A percentile compares a stretch with the other conserved stretches of the same genome.
phyloP scores from a whole-genome alignment of 2,329 filamentous ascomycete species.

The Exophiala dermatitidis region DNA sequence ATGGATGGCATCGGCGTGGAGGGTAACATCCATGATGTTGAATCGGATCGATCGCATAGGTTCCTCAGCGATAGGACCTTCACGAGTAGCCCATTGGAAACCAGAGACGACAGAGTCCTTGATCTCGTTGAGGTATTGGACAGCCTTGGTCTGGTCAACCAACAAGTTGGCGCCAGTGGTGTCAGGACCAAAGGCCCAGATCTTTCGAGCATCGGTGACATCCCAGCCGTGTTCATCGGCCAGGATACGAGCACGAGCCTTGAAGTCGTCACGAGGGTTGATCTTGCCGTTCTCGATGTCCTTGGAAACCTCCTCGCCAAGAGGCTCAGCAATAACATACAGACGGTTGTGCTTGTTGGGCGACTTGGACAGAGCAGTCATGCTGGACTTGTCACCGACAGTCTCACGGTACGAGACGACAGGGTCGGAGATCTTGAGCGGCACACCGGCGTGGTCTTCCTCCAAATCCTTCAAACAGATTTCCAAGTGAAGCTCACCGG shows the following conservation, averaged over 20 bases:
- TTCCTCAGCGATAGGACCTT: conserved; percentile 97
- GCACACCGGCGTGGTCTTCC: conserved; percentile 98
- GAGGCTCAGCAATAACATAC: conserved; percentile 86
- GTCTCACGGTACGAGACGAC: conserved; percentile 99
- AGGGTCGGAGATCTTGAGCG: conserved; percentile 94
- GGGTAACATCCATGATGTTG: conserved; percentile 98
- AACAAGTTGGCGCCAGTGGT: conserved; percentile 96
- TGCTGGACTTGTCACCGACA: conserved; percentile 74
- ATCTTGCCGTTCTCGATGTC: conserved; percentile 92
- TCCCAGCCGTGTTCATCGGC: conserved; percentile 98
- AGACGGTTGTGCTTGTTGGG: conserved; percentile 99
- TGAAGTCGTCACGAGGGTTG: conserved; percentile 94
- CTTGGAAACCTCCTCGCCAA: conserved; percentile 82
- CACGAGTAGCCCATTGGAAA: conserved; percentile 99
- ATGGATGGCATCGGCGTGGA: conserved; percentile 99
- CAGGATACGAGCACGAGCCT: conserved; percentile 89
- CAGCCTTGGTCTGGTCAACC: conserved; percentile 99
- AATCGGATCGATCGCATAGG: conserved; percentile 95
- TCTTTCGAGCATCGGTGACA: conserved; percentile 99
- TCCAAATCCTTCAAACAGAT: conserved; percentile 99
- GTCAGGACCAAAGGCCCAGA: conserved; percentile 99
- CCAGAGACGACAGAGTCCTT: conserved; percentile 99
- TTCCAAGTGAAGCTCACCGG: conserved; percentile 98
- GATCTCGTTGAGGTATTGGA: conserved; percentile 99
- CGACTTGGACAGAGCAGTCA: conserved; percentile 96